Evolutionary conservation across 2,329 filamentous ascomycete species (phyloP), one percentile per base, ranked within the genome.

Genomic region (Talaromyces albobiverticillius): DNA sequence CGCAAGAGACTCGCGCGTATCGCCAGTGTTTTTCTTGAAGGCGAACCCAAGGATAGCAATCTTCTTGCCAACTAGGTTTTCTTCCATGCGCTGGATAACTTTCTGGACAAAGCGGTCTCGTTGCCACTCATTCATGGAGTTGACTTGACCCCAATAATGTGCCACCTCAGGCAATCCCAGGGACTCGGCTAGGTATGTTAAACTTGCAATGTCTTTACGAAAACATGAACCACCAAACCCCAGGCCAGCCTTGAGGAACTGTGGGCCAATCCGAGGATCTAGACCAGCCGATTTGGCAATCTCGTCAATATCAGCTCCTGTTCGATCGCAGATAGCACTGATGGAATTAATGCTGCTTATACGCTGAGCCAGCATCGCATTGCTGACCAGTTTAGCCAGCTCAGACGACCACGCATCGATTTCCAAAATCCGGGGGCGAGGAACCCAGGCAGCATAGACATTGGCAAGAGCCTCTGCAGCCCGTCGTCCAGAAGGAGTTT

Each of bases 191-290:
- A 92, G 78, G 71, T 92, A 90, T 16, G 86, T 82, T 34, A 93
- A 74, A 68, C 82, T 88, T 46, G 89, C 77, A 40, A 91, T 82
- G 65, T 93, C 89, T 71, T 93, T 93, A 69, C 87, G 84, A 77
- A 93, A 91, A 71, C 89, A 93, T 57, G 84, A 88, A 18, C 89
- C 89, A 52, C 89, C 88, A 63, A 92, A 93, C 14, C 89, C 89
- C 31, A 90, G 82, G 36, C 85, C 85, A 7, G 88, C 85, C 70
- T 88, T 86, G 38, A 93, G 76, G 71, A 90, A 89, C 67, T 85
- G 83, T 58, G 81, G 76, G 6, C 89, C 89, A 55, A 93, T 89
- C 47, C 89, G 81, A 7, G 79, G 78, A 63, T 93, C 89, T 34
- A 84, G 76, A 47, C 89, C 89, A 26, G 89, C 79, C 5, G 85